These are phyloP conservation scores for Talaromyces albobiverticillius DNA, from an alignment of 2,329 filamentous ascomycete genomes.

Conservation along the genomic window DNA sequence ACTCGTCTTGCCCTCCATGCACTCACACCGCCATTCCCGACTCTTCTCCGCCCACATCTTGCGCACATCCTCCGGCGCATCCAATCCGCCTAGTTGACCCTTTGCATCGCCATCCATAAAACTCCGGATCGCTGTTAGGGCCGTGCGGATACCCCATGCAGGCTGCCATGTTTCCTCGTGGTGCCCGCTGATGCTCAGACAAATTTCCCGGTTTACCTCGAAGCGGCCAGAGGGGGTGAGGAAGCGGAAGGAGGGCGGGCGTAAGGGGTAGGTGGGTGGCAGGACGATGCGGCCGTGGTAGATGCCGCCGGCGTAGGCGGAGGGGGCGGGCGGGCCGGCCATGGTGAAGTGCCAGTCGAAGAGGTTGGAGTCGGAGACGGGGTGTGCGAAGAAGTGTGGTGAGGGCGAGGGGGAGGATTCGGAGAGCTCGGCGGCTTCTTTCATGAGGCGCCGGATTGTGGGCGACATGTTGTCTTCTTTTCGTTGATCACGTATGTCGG, in stretches of 20 bases:
- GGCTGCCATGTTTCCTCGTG: conserved; percentile 99
- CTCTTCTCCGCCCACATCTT: conserved; percentile 68
- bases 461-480: conserved; percentile 24
- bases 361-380: conserved; percentile 76
- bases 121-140: conserved; percentile 71
- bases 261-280: conserved; percentile 83
- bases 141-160: conserved; percentile 92
- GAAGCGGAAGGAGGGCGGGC: conserved; percentile 94
- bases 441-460: conserved; percentile 50
- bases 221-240: conserved; percentile 88
- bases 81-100: conserved; percentile 87
- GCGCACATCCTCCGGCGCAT: conserved; percentile 67
- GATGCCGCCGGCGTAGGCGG: conserved; percentile 74
- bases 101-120: conserved; percentile 91
- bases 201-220: conserved; percentile 95
- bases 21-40: conserved; percentile 66
- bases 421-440: conserved; percentile 86
- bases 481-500: not conserved
- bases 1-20: conserved; percentile 61
- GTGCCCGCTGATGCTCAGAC: conserved; percentile 86
- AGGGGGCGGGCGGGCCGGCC: conserved; percentile 75
- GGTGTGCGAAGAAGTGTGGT: conserved; percentile 78
- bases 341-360: conserved; percentile 99
- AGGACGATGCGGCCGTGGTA: conserved; percentile 96
- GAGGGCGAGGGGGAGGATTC: conserved; percentile 69